Conservation (phyloP, 805 yeast species). For the Lachancea sp. region DNA sequence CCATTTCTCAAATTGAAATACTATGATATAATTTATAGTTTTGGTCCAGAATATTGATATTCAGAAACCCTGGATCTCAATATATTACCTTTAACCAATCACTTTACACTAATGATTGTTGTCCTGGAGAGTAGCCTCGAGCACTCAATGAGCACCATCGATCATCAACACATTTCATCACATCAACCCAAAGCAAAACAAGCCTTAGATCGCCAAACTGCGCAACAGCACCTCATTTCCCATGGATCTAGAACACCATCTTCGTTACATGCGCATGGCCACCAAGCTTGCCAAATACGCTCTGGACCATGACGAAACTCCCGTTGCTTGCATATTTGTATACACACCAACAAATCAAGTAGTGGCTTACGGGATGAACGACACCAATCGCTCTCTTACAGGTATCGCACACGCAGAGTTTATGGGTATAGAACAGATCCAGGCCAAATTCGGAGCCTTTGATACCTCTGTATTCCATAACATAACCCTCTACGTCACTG, state of each 20-base stretch:
- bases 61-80: too few species aligned
- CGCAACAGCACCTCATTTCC: not conserved
- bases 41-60: too few species aligned
- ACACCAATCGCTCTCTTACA: slow-evolving; percentile 74
- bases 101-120: not conserved
- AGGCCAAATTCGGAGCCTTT: slow-evolving; percentile 23
- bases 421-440: slow-evolving; percentile 58
- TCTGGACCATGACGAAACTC: slow-evolving; percentile 63
- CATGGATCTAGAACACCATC: slow-evolving; percentile 9
- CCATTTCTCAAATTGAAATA: too few species aligned
- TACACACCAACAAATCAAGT: slow-evolving; percentile 38
- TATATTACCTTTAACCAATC: too few species aligned
- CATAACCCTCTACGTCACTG: slow-evolving; percentile 80
- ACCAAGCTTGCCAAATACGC: slow-evolving; percentile 57
- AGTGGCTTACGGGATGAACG: slow-evolving; percentile 74
- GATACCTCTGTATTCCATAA: slow-evolving; percentile 40
- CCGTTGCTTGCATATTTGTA: slow-evolving; percentile 77
- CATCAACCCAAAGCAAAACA: too few species aligned
- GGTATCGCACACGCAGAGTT: slow-evolving; percentile 95
- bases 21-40: too few species aligned
- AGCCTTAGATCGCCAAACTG: too few species aligned
- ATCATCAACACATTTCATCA: not conserved
- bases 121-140: not conserved
- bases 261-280: slow-evolving; percentile 46
- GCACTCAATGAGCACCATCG: not conserved